A percentile compares a stretch with the other conserved stretches of the same genome.
Conservation (phyloP, 352 stramenopile genomes). For the Globisporangium spiculum region DNA sequence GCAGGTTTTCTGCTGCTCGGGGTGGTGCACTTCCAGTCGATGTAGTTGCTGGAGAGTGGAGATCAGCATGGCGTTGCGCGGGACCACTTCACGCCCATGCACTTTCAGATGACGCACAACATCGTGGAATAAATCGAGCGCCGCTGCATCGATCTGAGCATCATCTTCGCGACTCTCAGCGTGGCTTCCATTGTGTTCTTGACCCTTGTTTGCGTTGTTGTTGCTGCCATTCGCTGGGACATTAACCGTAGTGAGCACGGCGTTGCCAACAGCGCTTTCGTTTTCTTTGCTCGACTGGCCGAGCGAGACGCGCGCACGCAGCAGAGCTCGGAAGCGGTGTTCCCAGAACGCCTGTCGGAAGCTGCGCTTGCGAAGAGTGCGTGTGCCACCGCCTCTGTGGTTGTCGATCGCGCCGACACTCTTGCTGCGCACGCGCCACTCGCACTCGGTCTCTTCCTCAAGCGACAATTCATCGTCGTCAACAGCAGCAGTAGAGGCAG, state of each 20-base stretch:
- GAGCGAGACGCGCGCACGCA: slow-evolving; percentile 31
- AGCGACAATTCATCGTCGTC: slow-evolving; percentile 18
- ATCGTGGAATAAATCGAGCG: slow-evolving; percentile 45
- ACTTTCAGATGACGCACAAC: slow-evolving; percentile 58
- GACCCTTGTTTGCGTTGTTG: background rate
- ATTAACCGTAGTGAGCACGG: too few species aligned
- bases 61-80: slow-evolving; percentile 45
- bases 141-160: background rate
- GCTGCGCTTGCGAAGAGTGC: slow-evolving; percentile 31
- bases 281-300: background rate
- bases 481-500: slow-evolving; percentile 8
- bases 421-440: slow-evolving; percentile 16
- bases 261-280: background rate
- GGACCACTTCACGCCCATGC: slow-evolving; percentile 59
- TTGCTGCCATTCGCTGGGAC: background rate
- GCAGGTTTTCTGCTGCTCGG: slow-evolving; percentile 57
- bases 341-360: slow-evolving; percentile 52
- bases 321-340: slow-evolving; percentile 44
- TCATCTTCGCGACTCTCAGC: background rate
- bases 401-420: background rate
- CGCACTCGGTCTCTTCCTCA: slow-evolving; percentile 18
- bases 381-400: background rate
- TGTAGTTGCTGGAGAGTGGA: slow-evolving; percentile 34
- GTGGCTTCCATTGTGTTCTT: background rate
- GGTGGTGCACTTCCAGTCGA: slow-evolving; percentile 73